A percentile compares a stretch with the other conserved stretches of the same genome.
Conservation (phyloP, 163 green algal genomes). For the Volvox carteri region DNA sequence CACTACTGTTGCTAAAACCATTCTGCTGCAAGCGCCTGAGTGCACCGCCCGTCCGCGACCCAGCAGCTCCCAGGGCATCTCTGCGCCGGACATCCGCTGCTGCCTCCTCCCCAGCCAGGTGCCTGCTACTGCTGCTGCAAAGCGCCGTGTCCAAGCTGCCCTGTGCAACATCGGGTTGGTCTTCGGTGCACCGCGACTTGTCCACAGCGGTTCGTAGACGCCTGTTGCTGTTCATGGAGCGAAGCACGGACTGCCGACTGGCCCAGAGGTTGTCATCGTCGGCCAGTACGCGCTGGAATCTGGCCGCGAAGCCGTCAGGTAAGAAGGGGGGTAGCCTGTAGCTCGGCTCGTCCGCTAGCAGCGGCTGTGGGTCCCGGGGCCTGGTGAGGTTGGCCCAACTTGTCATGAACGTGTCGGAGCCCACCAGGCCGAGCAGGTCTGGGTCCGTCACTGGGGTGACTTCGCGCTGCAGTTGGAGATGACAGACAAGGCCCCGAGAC, state of each 20-base stretch:
- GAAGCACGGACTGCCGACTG: too few species aligned
- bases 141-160: too few species aligned
- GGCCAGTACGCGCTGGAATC: neutral
- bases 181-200: too few species aligned
- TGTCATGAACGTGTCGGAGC: neutral
- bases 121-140: neutral
- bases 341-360: slow-evolving; percentile 26
- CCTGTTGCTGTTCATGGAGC: too few species aligned
- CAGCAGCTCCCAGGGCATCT: too few species aligned
- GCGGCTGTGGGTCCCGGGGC: neutral
- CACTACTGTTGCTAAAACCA: neutral
- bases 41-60: neutral
- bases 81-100: too few species aligned
- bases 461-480: slow-evolving; percentile 5
- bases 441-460: neutral
- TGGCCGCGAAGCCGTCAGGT: neutral
- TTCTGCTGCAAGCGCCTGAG: slow-evolving; percentile 1
- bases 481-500: neutral
- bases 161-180: too few species aligned
- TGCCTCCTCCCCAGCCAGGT: neutral
- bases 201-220: too few species aligned
- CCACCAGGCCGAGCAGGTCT: slow-evolving; percentile 5
- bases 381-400: slow-evolving; percentile 36
- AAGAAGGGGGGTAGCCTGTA: neutral
- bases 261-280: slow-evolving; percentile 14